These are phyloP conservation scores for Ilyonectria destructans DNA, from an alignment of 2,329 filamentous ascomycete genomes.

Conservation along the genomic window DNA sequence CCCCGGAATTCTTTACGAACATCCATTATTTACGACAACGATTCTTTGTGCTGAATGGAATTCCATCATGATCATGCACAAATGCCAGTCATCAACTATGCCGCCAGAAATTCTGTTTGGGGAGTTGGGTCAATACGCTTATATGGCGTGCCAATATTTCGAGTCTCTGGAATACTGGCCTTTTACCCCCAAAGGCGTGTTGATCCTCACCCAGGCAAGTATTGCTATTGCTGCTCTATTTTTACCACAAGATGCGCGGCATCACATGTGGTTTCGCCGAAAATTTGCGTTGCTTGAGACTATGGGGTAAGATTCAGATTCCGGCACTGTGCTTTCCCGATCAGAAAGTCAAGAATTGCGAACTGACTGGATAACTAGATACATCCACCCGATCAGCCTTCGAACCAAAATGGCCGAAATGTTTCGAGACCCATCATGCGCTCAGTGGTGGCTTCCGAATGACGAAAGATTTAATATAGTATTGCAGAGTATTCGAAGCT, in stretches of 20 bases:
- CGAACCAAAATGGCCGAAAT: slow-evolving; percentile 82
- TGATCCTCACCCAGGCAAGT: slow-evolving; percentile 82
- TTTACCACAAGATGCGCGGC: slow-evolving; percentile 80
- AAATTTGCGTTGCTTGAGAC: slow-evolving; percentile 86
- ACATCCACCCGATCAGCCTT: slow-evolving; percentile 84
- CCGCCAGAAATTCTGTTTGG: slow-evolving; percentile 65
- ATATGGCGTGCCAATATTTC: slow-evolving; percentile 83
- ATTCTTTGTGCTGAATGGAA: slow-evolving; percentile 84
- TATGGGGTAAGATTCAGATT: slow-evolving; percentile 75
- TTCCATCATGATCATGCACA: slow-evolving; percentile 85
- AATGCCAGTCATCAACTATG: slow-evolving; percentile 77
- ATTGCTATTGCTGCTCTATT: slow-evolving; percentile 85
- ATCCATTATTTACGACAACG: slow-evolving; percentile 82
- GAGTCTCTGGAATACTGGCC: slow-evolving; percentile 85
- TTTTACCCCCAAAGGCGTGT: slow-evolving; percentile 77
- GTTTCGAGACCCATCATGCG: slow-evolving; percentile 81
- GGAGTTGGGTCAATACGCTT: slow-evolving; percentile 75
- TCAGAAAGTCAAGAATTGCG: neutral
- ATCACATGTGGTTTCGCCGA: slow-evolving; percentile 84
- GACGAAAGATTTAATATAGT: slow-evolving; percentile 83
- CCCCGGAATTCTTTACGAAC: slow-evolving; percentile 79
- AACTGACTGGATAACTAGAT: slow-evolving; percentile 67
- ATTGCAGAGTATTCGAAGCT: slow-evolving; percentile 83
- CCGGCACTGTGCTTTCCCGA: slow-evolving; percentile 3
- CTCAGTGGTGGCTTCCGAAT: slow-evolving; percentile 91